Evolutionary conservation across 164 flowering plant species (phyloP), one percentile per base, ranked within the genome.

Genomic region (Dillenia turbinata): DNA sequence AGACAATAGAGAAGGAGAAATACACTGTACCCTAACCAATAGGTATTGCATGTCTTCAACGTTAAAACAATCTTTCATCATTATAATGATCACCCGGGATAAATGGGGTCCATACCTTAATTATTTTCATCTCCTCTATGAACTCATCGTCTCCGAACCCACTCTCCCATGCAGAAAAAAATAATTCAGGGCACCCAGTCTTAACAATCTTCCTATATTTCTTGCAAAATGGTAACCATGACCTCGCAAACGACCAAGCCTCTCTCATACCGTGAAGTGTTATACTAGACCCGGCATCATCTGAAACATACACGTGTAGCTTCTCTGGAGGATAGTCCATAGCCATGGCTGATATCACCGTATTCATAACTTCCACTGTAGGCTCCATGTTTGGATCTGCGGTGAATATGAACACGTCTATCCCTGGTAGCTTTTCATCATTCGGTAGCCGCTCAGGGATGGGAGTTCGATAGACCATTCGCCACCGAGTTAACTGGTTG

Each of bases 361-460:
- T 63, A 61, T 64, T 68, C 60, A 72, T 64, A 19, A 72, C 75
- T 1, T 54, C 64, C 0, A 73, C 8, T 0, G 68, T 45, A 9
- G 76, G 76, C 63, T 73, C 76, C 54, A 56, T 68, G 5, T 9
- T 54, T 3, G 76, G 76, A 52, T 73, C 76, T 2, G 76, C 76
- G 0, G 76, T 73, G 55, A 65, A 63, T 44, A 73, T 47, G n/a
- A 73, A 68, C 12, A 68, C 57, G 14, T 73, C 76, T 1, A 73
- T 0, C 1, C 52, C 58, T 10, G 76, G 76, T 7, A 68, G 59
- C 15, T 67, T 22, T 1, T 60, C 49, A 12, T 52, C 56, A 8
- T 16, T 44, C 45, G 63, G 49, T 1, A 60, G 17, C n/a, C 24
- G 33, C 50, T 60, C 69, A 17, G 54, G 61, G 16, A 44, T 47